Percentiles rank a stretch among this genome's conserved stretches.
These are phyloP conservation scores for Pleurotus sapidus DNA, from an alignment of 768 basidiomycete genomes.

Conservation along the genomic window DNA sequence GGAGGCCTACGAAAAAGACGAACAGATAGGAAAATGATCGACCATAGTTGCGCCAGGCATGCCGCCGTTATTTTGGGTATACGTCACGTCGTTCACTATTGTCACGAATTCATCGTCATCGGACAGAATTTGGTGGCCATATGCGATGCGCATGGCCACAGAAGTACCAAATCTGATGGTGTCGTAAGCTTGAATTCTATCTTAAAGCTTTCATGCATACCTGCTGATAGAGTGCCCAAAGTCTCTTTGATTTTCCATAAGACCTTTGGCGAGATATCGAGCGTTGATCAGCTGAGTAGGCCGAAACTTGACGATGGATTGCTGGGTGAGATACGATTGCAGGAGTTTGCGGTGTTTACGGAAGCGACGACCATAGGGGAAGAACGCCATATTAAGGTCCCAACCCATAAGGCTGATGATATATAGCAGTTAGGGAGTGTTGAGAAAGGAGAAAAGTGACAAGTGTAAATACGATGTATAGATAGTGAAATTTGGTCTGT, in stretches of 20 bases:
- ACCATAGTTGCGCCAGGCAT: slow-evolving; percentile 15
- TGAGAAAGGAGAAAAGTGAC: background rate
- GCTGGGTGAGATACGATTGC: slow-evolving; percentile 18
- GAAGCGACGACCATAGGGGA: slow-evolving; percentile 19
- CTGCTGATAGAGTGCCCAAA: slow-evolving; percentile 3
- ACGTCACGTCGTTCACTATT: slow-evolving; percentile 13
- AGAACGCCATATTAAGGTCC: slow-evolving; percentile 14
- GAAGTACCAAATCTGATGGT: too few relatives aligned
- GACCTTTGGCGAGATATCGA: slow-evolving; percentile 22
- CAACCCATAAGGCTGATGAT: slow-evolving; percentile 8
- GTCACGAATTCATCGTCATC: slow-evolving; percentile 21
- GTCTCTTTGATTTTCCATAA: slow-evolving; percentile 21
- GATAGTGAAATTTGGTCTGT: slow-evolving; percentile 16
- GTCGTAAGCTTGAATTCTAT: too few relatives aligned
- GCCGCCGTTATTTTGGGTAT: slow-evolving; percentile 11
- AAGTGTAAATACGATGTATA: slow-evolving; percentile 13
- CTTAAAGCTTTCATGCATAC: background rate
- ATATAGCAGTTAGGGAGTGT: background rate
- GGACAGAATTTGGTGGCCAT: slow-evolving; percentile 19
- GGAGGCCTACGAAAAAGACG: slow-evolving; percentile 5
- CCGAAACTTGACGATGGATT: slow-evolving; percentile 19
- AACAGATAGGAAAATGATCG: slow-evolving; percentile 21
- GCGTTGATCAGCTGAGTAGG: slow-evolving; percentile 27
- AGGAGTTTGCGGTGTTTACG: slow-evolving; percentile 17
- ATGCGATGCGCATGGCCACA: slow-evolving; percentile 17